Evolutionary conservation across 2,329 filamentous ascomycete genomes (phyloP), one percentile per base, ranked within the genome.

Genomic region (Davidsoniella eucalypti): DNA sequence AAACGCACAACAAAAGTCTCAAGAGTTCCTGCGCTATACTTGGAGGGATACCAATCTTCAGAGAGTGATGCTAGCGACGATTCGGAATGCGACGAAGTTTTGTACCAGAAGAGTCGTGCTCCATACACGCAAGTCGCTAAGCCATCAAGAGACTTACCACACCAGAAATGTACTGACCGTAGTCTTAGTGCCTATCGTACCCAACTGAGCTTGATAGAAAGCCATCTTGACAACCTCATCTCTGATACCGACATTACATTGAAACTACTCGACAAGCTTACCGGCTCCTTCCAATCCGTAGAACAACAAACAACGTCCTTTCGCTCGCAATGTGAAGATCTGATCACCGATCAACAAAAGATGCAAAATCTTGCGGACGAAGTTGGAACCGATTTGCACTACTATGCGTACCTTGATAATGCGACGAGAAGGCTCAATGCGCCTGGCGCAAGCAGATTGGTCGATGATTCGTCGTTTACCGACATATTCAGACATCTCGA

Each of bases 271-370:
- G 81, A 84, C 14, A 79, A 76, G 0, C 72, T 98, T 14, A 88
- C 88, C 12, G 77, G 82, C 58, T 90, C 88, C 4, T 98, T 98
- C 67, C 80, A 82, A 57, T 72, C 82, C 0, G 90, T 98, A 45
- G 87, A 95, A 58, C 71, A 76, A 8, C 90, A 96, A 66, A 98
- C 92, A 0, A 85, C 83, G n/a, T 82, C 84, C 12, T 96, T 98
- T 67, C 85, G 88, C 61, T 78, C 82, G 44, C 87, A 94, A 64
- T 98, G 92, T 65, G 87, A 95, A 61, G 84, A 86, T 51, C 72
- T 98, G 2, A 68, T 96, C 26, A 71, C 76, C 1, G 88, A 94
- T 58, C 87, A 96, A 65, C 78, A 75, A 58, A 78, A 84, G 21
- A 72, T 95, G 39, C 80, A 85, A 54, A 75, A 73, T 56, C 73